Conservation (phyloP, 129 eudicot genomes). For the Rutidosis leptorrhynchoides region DNA sequence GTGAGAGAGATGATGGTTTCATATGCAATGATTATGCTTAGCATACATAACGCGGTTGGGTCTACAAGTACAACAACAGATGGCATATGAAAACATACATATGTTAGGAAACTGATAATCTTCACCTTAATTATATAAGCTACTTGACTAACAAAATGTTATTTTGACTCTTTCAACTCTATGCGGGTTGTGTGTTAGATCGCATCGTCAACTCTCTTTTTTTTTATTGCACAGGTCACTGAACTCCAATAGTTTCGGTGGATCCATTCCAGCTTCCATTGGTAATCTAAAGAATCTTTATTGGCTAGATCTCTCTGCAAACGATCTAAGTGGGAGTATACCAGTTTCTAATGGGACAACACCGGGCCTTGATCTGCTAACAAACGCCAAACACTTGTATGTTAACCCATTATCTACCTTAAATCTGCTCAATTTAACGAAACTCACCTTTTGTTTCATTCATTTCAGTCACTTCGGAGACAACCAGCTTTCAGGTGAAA, state of each 20-base stretch:
- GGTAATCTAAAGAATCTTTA: constrained; percentile 56
- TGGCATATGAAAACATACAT: too few relatives aligned
- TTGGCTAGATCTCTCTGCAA: constrained; percentile 74
- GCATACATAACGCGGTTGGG: too few relatives aligned
- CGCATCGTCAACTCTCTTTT: not conserved
- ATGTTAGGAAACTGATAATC: too few relatives aligned
- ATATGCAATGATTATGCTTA: too few relatives aligned
- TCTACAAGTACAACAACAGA: too few relatives aligned
- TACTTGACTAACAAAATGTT: too few relatives aligned
- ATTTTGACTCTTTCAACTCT: too few relatives aligned
- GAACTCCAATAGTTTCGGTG: constrained; percentile 55
- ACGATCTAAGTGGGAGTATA: constrained; percentile 50
- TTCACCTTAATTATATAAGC: too few relatives aligned
- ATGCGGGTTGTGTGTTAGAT: not conserved
- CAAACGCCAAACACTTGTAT: constrained; percentile 54
- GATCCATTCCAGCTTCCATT: constrained; percentile 63
- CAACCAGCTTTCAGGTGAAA: constrained; percentile 60
- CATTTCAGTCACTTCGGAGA: constrained; percentile 57
- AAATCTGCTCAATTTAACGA: not conserved
- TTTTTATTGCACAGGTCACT: constrained; percentile 47
- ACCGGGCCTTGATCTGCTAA: constrained; percentile 76
- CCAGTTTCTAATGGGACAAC: constrained; percentile 59
- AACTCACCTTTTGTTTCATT: not conserved
- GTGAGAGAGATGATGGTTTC: not conserved
- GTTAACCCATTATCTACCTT: constrained; percentile 14